A percentile compares a stretch with the other conserved stretches of the same genome.
Conservation (phyloP, 2,329 filamentous ascomycete species). For the Dactylellina cionopaga region DNA sequence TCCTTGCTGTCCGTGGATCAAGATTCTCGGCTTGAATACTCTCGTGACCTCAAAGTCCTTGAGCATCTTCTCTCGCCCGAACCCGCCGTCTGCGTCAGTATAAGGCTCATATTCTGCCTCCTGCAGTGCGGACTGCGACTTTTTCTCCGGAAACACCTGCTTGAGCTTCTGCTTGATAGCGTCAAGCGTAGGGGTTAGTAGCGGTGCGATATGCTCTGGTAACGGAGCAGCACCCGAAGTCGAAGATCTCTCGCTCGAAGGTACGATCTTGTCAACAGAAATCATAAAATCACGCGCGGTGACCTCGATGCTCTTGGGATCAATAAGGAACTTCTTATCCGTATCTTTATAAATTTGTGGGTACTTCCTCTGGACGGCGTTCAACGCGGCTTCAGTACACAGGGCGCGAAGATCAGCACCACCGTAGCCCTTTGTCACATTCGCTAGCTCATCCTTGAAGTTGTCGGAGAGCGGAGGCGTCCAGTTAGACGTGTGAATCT, state of each 20-base stretch:
- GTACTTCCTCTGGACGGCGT: slow-evolving; percentile 93
- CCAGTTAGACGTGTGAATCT: slow-evolving; percentile 97
- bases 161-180: slow-evolving; percentile 77
- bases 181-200: slow-evolving; percentile 77
- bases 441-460: slow-evolving; percentile 85
- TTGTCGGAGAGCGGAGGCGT: slow-evolving; percentile 75
- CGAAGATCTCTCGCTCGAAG: slow-evolving; percentile 89
- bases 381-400: slow-evolving; percentile 94
- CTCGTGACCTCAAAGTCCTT: slow-evolving; percentile 86
- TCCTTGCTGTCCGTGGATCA: slow-evolving; percentile 81
- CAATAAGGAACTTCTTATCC: slow-evolving; percentile 86
- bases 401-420: slow-evolving; percentile 93
- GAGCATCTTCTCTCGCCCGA: slow-evolving; percentile 80
- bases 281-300: slow-evolving; percentile 97
- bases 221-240: slow-evolving; percentile 84
- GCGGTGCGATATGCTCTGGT: slow-evolving; percentile 80
- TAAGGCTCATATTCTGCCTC: slow-evolving; percentile 93
- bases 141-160: slow-evolving; percentile 81
- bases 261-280: slow-evolving; percentile 93
- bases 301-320: slow-evolving; percentile 83
- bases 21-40: slow-evolving; percentile 85
- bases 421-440: slow-evolving; percentile 93
- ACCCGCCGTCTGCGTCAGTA: slow-evolving; percentile 81
- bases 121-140: slow-evolving; percentile 86
- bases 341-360: slow-evolving; percentile 90